Percentiles rank a stretch among this genome's conserved stretches.
These are phyloP conservation scores for Acanthamoeba lenticulata DNA, from an alignment of 208 protist genomes.

Conservation along the genomic window DNA sequence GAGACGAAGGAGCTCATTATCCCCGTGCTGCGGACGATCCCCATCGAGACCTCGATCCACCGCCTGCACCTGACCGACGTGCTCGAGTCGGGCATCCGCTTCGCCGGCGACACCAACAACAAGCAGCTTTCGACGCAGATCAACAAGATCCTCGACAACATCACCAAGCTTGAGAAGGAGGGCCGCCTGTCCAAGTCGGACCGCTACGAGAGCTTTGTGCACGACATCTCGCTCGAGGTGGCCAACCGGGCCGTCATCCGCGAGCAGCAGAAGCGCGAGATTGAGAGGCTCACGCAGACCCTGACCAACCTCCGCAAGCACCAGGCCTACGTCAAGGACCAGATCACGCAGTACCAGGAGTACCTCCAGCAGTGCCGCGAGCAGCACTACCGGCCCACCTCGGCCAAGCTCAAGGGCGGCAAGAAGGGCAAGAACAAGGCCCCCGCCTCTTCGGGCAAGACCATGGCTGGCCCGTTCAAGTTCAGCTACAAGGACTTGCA, in stretches of 20 bases:
- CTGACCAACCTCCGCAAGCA: constrained; percentile 77
- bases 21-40: constrained; percentile 72
- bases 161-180: constrained; percentile 82
- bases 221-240: constrained; percentile 84
- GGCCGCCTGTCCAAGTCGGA: constrained; percentile 73
- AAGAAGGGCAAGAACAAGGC: background rate
- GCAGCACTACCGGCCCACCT: constrained; percentile 77
- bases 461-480: constrained; percentile 77
- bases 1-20: constrained; percentile 81
- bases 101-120: constrained; percentile 71
- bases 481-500: constrained; percentile 65
- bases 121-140: constrained; percentile 72
- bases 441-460: constrained; percentile 58
- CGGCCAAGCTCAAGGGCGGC: constrained; percentile 31
- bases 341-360: constrained; percentile 80
- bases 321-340: constrained; percentile 82
- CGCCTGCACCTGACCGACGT: constrained; percentile 68
- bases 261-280: constrained; percentile 83
- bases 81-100: constrained; percentile 69
- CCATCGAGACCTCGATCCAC: constrained; percentile 71
- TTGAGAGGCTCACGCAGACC: constrained; percentile 74
- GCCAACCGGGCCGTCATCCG: constrained; percentile 79
- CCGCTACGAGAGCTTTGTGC: constrained; percentile 82
- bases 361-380: constrained; percentile 80
- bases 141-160: constrained; percentile 80